Conservation (phyloP, 2,329 filamentous ascomycete species). For the Tolypocladium album region DNA sequence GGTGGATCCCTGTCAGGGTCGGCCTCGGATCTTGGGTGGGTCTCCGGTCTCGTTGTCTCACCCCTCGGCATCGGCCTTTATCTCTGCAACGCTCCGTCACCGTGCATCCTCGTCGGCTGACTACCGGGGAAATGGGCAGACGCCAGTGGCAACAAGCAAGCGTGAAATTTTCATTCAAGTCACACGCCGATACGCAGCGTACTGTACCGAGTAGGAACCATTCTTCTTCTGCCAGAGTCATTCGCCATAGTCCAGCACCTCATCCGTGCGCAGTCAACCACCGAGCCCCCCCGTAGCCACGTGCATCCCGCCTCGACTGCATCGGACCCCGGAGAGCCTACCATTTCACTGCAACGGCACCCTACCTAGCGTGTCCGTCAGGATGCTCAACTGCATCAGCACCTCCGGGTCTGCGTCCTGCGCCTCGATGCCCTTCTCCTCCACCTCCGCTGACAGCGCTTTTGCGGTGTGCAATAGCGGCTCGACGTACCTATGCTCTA, state of each 20-base stretch:
- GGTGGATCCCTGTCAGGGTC: not conserved
- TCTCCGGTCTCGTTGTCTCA: not conserved
- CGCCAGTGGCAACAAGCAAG: not conserved
- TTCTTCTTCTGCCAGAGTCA: not conserved
- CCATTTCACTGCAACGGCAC: slow-evolving; percentile 25
- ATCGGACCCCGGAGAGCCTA: not conserved
- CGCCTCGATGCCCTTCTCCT: slow-evolving; percentile 19
- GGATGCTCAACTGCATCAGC: slow-evolving; percentile 27
- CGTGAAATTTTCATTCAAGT: not conserved
- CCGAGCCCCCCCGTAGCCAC: not conserved
- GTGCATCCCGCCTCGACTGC: not conserved
- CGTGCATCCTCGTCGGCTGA: not conserved
- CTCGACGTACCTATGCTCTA: slow-evolving; percentile 47
- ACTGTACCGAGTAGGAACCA: too few species aligned
- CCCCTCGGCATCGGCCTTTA: not conserved
- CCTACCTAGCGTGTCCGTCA: slow-evolving; percentile 30
- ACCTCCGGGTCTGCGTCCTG: slow-evolving; percentile 17
- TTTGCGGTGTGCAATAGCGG: slow-evolving; percentile 37
- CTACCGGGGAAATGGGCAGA: not conserved
- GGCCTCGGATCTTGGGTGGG: not conserved
- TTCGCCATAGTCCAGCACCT: too few species aligned
- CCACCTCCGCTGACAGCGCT: slow-evolving; percentile 19
- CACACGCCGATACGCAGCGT: not conserved
- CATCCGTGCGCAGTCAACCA: not conserved
- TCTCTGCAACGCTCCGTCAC: not conserved